Evolutionary conservation across 495 filamentous ascomycete genomes (phyloP), one percentile per base, ranked within the genome.

Genomic region (Bacidia gigantensis): DNA sequence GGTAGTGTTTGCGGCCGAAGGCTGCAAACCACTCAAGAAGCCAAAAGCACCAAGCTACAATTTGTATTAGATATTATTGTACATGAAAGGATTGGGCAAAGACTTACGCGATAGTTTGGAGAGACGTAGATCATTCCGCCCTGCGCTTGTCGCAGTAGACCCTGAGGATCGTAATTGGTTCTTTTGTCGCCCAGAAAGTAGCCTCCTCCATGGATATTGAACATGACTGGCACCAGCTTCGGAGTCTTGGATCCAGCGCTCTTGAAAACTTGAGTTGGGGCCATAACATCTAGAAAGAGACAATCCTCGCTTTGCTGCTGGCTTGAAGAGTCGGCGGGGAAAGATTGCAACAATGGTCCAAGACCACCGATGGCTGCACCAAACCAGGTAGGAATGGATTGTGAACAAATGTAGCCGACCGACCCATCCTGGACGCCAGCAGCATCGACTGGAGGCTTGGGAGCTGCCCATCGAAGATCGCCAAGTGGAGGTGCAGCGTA

Each of bases 41-140:
- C 82, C 82, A 62, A 84, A 83, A 0, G 76, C 75, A n/a, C 79
- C 80, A 9, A 80, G 64, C 59, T 70, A 39, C n/a, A 10, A 39
- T 10, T 39, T 39, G 32, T 39, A 10, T 39, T 10, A 39, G n/a
- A n/a, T 39, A 39, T 10, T n/a, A 10, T 39, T 39, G 23, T n/a
- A n/a, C n/a, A n/a, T n/a, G n/a, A n/a, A n/a, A 14, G 10, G 32
- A 10, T 10, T 39, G 10, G n/a, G n/a, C n/a, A 12, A 39, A 39
- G 35, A 63, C 62, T 63, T 58, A 70, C 67, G 2, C 81, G 71
- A 55, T 84, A 83, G 57, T 82, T 83, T 25, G 78, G 51, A 21
- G 76, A 61, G 3, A 83, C 76, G 48, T 69, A 83, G 9, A 83
- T 73, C 40, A 82, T 66, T 3, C 62, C 53, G 23, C 59, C 60